Conservation (phyloP, 257 asterid species). For the Knoxia roxburghii region DNA sequence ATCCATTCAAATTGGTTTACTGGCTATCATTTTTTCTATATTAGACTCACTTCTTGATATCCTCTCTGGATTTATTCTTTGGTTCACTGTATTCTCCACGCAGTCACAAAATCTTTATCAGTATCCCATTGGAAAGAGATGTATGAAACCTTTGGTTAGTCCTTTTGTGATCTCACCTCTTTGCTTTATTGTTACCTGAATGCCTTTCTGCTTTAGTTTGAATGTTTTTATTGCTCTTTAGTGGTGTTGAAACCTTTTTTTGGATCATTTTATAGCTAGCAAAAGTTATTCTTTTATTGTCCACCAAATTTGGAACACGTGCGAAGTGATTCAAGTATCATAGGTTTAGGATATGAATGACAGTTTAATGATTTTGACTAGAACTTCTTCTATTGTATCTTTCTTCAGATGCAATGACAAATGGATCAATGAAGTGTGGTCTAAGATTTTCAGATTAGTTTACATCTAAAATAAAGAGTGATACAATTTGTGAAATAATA, state of each 20-base stretch:
- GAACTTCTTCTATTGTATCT: not conserved
- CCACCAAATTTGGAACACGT: not conserved
- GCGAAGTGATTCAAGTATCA: not conserved
- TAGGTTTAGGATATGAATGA: not conserved
- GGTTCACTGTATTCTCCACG: conserved; percentile 56
- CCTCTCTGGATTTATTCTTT: conserved; percentile 47
- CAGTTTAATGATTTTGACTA: too few species aligned
- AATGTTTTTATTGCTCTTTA: not conserved
- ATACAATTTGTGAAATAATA: not conserved
- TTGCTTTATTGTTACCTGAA: not conserved
- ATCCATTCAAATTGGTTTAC: conserved; percentile 41
- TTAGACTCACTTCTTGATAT: conserved; percentile 53
- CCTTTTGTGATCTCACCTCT: not conserved
- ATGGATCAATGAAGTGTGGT: too few species aligned
- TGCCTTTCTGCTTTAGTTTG: not conserved
- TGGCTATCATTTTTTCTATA: conserved; percentile 51
- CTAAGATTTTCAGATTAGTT: not conserved
- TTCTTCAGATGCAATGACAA: not conserved
- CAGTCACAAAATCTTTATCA: conserved; percentile 44
- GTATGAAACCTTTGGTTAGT: conserved; percentile 63
- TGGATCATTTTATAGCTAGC: too few species aligned
- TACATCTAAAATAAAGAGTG: not conserved
- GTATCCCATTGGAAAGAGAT: conserved; percentile 54
- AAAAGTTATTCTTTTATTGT: too few species aligned
- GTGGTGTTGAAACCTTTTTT: too few species aligned